These are phyloP conservation scores for Brassica cretica DNA, from an alignment of 345 rosid species.

Conservation along the genomic window DNA sequence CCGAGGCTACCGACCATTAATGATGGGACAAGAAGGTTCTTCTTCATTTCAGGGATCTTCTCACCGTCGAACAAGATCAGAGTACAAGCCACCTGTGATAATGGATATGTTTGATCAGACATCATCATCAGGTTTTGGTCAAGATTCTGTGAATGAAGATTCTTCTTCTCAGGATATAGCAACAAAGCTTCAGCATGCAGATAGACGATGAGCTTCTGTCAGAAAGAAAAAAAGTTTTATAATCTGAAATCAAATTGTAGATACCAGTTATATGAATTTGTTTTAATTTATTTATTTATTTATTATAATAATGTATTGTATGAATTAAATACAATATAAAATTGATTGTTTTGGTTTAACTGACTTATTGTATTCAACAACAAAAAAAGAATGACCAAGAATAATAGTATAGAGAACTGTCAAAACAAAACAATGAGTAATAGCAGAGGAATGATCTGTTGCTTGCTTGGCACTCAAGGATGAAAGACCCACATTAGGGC, in stretches of 20 bases:
- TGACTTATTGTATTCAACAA: slow-evolving; percentile 9
- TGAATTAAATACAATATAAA: background rate
- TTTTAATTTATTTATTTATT: slow-evolving; percentile 4
- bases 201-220: background rate
- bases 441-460: slow-evolving; percentile 12
- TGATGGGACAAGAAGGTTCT: slow-evolving; percentile 38
- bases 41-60: slow-evolving; percentile 48
- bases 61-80: slow-evolving; percentile 52
- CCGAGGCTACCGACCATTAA: slow-evolving; percentile 61
- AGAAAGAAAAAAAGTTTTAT: background rate
- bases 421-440: slow-evolving; percentile 11
- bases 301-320: background rate
- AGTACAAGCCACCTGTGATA: slow-evolving; percentile 48
- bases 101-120: slow-evolving; percentile 43
- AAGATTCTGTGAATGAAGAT: slow-evolving; percentile 2
- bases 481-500: background rate
- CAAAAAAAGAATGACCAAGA: slow-evolving; percentile 11
- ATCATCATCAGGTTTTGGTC: slow-evolving; percentile 23
- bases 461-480: slow-evolving; percentile 16
- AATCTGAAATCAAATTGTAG: slow-evolving; percentile 11
- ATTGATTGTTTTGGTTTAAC: background rate
- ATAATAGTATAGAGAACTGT: slow-evolving; percentile 33
- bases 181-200: slow-evolving; percentile 7
- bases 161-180: slow-evolving; percentile 17
- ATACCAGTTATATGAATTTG: background rate